Conservation (phyloP, 768 basidiomycete species). For the Rubroboletus satanas region DNA sequence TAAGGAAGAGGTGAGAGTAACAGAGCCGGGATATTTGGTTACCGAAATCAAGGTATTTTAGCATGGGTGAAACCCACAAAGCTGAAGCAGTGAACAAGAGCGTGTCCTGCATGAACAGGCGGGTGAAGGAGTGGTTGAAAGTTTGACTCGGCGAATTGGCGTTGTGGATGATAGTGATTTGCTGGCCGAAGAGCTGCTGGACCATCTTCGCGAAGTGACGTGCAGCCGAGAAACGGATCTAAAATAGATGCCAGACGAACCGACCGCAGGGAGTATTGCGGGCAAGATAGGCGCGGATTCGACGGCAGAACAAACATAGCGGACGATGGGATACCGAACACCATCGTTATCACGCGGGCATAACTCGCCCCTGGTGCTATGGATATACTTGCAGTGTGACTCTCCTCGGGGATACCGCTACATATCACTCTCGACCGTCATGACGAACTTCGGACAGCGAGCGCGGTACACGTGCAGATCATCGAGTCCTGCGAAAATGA, state of each 20-base stretch:
- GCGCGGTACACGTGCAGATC: constrained; percentile 62
- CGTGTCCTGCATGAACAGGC: background rate
- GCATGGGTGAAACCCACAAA: background rate
- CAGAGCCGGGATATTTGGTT: background rate
- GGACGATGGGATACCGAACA: constrained; percentile 15
- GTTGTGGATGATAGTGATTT: constrained; percentile 6
- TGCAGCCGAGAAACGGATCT: constrained; percentile 16
- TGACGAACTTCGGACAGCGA: constrained; percentile 50
- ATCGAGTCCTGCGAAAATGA: constrained; percentile 55
- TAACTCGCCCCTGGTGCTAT: constrained; percentile 14
- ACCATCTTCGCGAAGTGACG: constrained; percentile 25
- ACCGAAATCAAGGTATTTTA: constrained; percentile 3
- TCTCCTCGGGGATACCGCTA: constrained; percentile 24
- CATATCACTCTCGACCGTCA: constrained; percentile 18
- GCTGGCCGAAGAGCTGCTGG: constrained; percentile 7
- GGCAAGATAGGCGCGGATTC: constrained; percentile 6
- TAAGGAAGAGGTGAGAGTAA: constrained; percentile 9
- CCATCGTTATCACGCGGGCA: constrained; percentile 17
- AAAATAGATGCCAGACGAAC: constrained; percentile 19
- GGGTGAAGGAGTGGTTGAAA: background rate
- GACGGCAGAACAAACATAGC: constrained; percentile 22
- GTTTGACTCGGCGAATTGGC: constrained; percentile 11
- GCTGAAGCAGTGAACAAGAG: background rate
- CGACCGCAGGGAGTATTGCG: constrained; percentile 13
- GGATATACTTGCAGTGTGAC: constrained; percentile 19